A percentile compares a stretch with the other conserved stretches of the same genome.
Conservation (phyloP, 345 rosid species). For the Citrus hindsii region DNA sequence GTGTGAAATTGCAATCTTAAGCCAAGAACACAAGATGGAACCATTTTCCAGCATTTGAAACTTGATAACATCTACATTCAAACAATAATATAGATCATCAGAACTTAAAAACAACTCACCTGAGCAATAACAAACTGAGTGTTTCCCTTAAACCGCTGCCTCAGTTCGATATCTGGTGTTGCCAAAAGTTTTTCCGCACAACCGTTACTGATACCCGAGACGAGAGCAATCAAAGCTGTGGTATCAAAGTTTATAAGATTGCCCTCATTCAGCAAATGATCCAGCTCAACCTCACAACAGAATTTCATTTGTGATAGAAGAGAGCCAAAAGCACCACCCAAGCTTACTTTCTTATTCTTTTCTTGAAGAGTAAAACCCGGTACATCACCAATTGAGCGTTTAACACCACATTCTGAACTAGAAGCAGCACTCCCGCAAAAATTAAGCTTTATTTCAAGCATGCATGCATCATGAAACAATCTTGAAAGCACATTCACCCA, state of each 20-base stretch:
- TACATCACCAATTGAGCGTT: slow-evolving; percentile 13
- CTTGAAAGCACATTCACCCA: slow-evolving; percentile 59
- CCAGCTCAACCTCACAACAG: neutral
- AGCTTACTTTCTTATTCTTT: slow-evolving; percentile 16
- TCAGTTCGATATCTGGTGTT: slow-evolving; percentile 41
- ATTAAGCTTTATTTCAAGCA: slow-evolving; percentile 57
- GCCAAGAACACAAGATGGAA: neutral
- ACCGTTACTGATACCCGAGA: slow-evolving; percentile 87
- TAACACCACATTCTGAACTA: slow-evolving; percentile 14
- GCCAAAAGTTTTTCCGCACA: slow-evolving; percentile 52
- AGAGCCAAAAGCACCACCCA: slow-evolving; percentile 30
- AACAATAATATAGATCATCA: neutral
- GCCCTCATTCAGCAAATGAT: slow-evolving; percentile 19
- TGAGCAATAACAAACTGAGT: slow-evolving; percentile 69
- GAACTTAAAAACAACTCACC: slow-evolving; percentile 34
- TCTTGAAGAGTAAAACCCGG: slow-evolving; percentile 17
- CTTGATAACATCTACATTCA: neutral
- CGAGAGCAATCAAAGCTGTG: slow-evolving; percentile 78
- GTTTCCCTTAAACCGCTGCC: slow-evolving; percentile 74
- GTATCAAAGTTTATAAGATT: slow-evolving; percentile 70
- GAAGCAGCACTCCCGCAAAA: slow-evolving; percentile 1
- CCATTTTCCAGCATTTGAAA: neutral
- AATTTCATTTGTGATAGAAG: slow-evolving; percentile 44
- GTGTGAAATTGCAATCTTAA: neutral
- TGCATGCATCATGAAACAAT: slow-evolving; percentile 43